These are phyloP conservation scores for Porodaedalea pini DNA, from an alignment of 1,284 basidiomycete genomes.

Conservation along the genomic window DNA sequence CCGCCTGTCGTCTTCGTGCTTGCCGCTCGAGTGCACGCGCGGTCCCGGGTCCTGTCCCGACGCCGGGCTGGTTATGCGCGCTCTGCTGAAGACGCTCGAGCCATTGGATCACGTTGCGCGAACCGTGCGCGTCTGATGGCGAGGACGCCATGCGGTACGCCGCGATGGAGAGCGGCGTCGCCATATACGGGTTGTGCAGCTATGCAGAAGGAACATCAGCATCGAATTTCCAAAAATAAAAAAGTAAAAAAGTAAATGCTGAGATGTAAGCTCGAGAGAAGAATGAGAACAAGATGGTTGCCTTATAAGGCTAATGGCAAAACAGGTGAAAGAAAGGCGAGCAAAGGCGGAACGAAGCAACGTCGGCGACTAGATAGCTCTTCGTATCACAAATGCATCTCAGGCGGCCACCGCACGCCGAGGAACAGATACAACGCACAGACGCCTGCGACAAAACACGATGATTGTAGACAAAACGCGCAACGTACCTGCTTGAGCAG, in stretches of 20 bases:
- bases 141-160: conserved; percentile 73
- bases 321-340: not conserved
- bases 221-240: not conserved
- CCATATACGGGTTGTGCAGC: conserved; percentile 75
- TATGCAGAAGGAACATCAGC: conserved; percentile 28
- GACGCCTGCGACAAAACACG: not conserved
- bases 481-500: conserved; percentile 67
- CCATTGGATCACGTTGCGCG: conserved; percentile 69
- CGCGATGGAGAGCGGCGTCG: conserved; percentile 71
- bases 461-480: not conserved
- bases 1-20: conserved; percentile 23
- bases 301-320: not conserved
- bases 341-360: not conserved
- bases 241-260: conserved; percentile 7
- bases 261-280: not conserved
- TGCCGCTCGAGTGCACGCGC: conserved; percentile 39
- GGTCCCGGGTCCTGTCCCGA: conserved; percentile 22
- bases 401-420: not conserved
- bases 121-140: conserved; percentile 58
- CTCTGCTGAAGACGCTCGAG: conserved; percentile 47
- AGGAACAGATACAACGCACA: not conserved
- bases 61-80: conserved; percentile 30
- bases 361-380: not conserved
- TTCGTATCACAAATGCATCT: not conserved
- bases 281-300: not conserved